Evolutionary conservation across 768 basidiomycete species (phyloP).

Genomic region (Lactifluus hygrophoroides): DNA sequence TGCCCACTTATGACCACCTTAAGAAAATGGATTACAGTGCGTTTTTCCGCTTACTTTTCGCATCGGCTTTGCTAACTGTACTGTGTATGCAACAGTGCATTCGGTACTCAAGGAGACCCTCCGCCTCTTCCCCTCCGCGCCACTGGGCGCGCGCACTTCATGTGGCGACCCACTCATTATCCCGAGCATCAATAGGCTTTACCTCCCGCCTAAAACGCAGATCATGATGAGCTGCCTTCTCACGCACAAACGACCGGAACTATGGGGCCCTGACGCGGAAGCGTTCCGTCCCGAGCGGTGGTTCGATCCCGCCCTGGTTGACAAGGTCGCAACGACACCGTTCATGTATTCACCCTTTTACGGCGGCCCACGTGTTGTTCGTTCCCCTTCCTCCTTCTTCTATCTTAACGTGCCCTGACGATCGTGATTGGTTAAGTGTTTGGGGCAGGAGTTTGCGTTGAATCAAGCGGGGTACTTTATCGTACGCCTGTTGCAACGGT

Average conservation of each 20-base stretch:
- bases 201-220: conserved; percentile 17
- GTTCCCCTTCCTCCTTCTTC: not conserved
- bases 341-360: conserved; percentile 68
- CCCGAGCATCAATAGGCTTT: conserved; percentile 18
- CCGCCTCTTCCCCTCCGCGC: conserved; percentile 16
- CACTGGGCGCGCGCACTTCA: conserved; percentile 13
- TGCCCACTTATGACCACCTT: conserved; percentile 29
- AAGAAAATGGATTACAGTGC: conserved; percentile 28
- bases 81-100: conserved; percentile 16
- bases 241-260: conserved; percentile 36
- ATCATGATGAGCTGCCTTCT: conserved; percentile 26
- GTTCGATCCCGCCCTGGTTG: conserved; percentile 43
- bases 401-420: not conserved
- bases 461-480: conserved; percentile 48
- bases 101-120: conserved; percentile 31
- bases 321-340: conserved; percentile 48
- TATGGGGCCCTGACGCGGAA: conserved; percentile 47
- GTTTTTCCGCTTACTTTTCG: not conserved
- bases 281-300: conserved; percentile 58
- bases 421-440: conserved; percentile 29
- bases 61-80: not conserved
- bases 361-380: conserved; percentile 48
- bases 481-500: conserved; percentile 43
- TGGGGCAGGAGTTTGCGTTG: conserved; percentile 51
- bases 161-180: conserved; percentile 11